Evolutionary conservation across 768 basidiomycete genomes (phyloP), one percentile per base, ranked within the genome.

Genomic region (Gloeophyllum trabeum): DNA sequence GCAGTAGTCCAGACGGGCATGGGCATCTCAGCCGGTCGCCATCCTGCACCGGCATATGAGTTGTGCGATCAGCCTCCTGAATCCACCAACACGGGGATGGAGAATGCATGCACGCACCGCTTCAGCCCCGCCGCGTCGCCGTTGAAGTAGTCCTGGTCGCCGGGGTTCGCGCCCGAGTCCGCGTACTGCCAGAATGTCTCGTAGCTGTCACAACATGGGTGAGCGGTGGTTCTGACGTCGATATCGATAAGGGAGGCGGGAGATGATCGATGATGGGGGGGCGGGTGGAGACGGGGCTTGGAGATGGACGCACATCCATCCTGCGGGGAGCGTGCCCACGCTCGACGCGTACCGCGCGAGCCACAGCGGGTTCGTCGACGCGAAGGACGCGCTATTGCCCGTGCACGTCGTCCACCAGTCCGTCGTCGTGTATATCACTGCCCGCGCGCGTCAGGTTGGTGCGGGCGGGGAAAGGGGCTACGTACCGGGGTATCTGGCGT

Each of bases 371-470:
- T 71, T 78, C 42, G 60, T 68, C 3, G 51, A 42, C 1, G 53
- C 66, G 47, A 82, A 81, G 3, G 57, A 59, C 12, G 61, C 58
- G 43, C 67, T 74, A 54, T 78, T 74, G 0, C 73, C 76, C 2
- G 81, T 82, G 55, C 81, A 83, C 6, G 64, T 66, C 6, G 49
- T 71, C 81, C 81, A 83, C 80, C 80, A 82, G 53, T 70, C 62
- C 7, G 75, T 79, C 3, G 73, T 76, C 22, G 74, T 74, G 48
- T 81, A 81, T 43, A 80, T 76, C 30, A 73, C 74, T 71, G 42
- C 24, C 22, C 37, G 14, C n/a, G 34, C 18, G 14, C 18, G 25
- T 36, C 7, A 4, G 32, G 5, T 28, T 38, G 19, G 36, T 7
- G 19, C 19, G 20, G n/a, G n/a, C n/a, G n/a, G n/a, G n/a, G n/a